Evolutionary conservation across 768 basidiomycete genomes (phyloP).

Genomic region (Myochromella boudieri): DNA sequence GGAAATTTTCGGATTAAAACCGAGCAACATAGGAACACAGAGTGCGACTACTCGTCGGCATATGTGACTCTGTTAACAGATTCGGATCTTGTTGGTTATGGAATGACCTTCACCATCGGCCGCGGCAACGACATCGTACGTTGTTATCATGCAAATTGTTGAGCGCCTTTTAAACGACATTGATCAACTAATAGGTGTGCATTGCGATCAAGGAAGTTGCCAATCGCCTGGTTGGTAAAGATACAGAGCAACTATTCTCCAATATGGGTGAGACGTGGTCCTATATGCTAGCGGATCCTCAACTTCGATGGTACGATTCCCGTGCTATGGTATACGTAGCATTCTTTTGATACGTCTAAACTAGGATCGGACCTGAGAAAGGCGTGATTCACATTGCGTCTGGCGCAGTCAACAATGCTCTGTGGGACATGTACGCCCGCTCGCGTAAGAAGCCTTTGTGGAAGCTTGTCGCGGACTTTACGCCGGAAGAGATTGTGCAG

Average conservation of each 20-base stretch:
- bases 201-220: slow-evolving; percentile 79
- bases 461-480: slow-evolving; percentile 93
- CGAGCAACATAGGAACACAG: slow-evolving; percentile 94
- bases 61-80: slow-evolving; percentile 80
- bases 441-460: slow-evolving; percentile 83
- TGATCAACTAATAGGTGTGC: slow-evolving; percentile 61
- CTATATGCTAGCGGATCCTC: slow-evolving; percentile 83
- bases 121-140: slow-evolving; percentile 91
- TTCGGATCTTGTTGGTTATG: slow-evolving; percentile 80
- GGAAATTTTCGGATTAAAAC: too few relatives aligned
- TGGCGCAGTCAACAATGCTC: slow-evolving; percentile 85
- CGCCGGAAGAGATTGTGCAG: slow-evolving; percentile 78
- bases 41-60: slow-evolving; percentile 95
- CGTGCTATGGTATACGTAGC: background rate
- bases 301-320: slow-evolving; percentile 76
- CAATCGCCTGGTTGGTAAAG: slow-evolving; percentile 77
- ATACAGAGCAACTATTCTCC: slow-evolving; percentile 77
- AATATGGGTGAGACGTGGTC: slow-evolving; percentile 94
- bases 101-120: slow-evolving; percentile 94
- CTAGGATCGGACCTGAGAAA: slow-evolving; percentile 91
- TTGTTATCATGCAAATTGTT: background rate
- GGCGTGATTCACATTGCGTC: slow-evolving; percentile 92
- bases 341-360: background rate
- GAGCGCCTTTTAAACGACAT: background rate
- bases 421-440: slow-evolving; percentile 93